These are phyloP conservation scores for Globisporangium yorkense DNA, from an alignment of 352 stramenopile species.

Conservation along the genomic window DNA sequence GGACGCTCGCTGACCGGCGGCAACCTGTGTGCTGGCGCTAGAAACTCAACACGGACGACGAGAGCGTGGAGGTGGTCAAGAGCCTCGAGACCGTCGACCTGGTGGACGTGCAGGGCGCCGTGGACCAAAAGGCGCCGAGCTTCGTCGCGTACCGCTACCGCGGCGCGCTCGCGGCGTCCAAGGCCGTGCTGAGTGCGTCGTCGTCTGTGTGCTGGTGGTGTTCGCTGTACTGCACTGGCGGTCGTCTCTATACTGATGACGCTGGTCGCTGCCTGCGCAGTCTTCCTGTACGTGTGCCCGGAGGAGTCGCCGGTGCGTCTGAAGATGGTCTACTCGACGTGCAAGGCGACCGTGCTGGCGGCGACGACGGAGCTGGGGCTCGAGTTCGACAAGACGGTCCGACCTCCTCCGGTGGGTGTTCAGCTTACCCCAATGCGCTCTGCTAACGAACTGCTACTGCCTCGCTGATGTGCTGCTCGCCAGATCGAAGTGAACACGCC, in stretches of 20 bases:
- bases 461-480: background rate
- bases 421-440: background rate
- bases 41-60: slow-evolving; percentile 74
- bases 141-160: slow-evolving; percentile 77
- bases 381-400: slow-evolving; percentile 65
- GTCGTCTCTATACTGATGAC: no score
- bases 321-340: slow-evolving; percentile 91
- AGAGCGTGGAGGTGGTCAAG: slow-evolving; percentile 75
- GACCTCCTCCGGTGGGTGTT: background rate
- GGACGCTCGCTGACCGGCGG: no score
- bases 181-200: slow-evolving; percentile 32
- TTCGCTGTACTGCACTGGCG: background rate
- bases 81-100: slow-evolving; percentile 75
- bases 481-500: slow-evolving; percentile 77
- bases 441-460: background rate
- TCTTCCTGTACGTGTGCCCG: slow-evolving; percentile 89
- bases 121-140: slow-evolving; percentile 65
- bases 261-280: slow-evolving; percentile 15
- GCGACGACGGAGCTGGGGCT: slow-evolving; percentile 54
- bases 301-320: slow-evolving; percentile 79
- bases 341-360: slow-evolving; percentile 81
- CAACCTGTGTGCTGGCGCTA: slow-evolving; percentile 5
- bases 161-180: slow-evolving; percentile 24
- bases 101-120: slow-evolving; percentile 40
- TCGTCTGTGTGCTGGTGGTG: background rate